These are phyloP conservation scores for Boechera retrofracta DNA, from an alignment of 345 rosid species.

Conservation along the genomic window DNA sequence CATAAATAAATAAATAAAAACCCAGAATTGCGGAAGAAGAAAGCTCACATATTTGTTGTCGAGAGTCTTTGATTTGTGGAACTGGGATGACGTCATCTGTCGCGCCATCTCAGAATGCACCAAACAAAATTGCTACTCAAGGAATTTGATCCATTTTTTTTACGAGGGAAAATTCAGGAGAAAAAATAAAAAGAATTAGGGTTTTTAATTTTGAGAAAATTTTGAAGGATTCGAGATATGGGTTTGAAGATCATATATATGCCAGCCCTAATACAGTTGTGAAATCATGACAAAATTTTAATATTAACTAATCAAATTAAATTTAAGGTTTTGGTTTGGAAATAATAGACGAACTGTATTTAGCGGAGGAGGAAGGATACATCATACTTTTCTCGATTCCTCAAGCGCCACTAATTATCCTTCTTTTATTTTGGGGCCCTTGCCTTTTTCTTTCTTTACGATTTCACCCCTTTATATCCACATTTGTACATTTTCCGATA, in stretches of 20 bases:
- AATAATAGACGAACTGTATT: slow-evolving; percentile 11
- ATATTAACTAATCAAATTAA: neutral
- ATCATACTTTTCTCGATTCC: slow-evolving; percentile 1
- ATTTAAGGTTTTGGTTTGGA: neutral
- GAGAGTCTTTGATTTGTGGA: slow-evolving; percentile 85
- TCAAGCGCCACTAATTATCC: slow-evolving; percentile 4
- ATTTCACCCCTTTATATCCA: neutral
- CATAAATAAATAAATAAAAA: neutral
- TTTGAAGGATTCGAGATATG: slow-evolving; percentile 27
- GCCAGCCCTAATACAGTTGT: slow-evolving; percentile 38
- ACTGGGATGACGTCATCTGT: slow-evolving; percentile 62
- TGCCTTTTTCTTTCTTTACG: neutral
- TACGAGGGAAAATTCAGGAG: slow-evolving; percentile 32
- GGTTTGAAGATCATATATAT: slow-evolving; percentile 1
- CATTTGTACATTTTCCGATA: too few relatives aligned
- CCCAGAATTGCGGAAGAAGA: slow-evolving; percentile 23
- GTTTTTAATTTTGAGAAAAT: slow-evolving; percentile 15
- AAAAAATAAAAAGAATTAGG: slow-evolving; percentile 12
- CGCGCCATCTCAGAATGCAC: slow-evolving; percentile 39
- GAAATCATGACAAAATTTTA: neutral
- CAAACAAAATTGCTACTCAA: slow-evolving; percentile 30
- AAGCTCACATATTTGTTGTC: slow-evolving; percentile 80
- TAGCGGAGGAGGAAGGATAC: too few relatives aligned
- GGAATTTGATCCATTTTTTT: neutral
- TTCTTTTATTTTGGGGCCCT: slow-evolving; percentile 8